phyloP scores from a whole-genome alignment of 148 eudicot species.

The Chenopodium berlandieri region DNA sequence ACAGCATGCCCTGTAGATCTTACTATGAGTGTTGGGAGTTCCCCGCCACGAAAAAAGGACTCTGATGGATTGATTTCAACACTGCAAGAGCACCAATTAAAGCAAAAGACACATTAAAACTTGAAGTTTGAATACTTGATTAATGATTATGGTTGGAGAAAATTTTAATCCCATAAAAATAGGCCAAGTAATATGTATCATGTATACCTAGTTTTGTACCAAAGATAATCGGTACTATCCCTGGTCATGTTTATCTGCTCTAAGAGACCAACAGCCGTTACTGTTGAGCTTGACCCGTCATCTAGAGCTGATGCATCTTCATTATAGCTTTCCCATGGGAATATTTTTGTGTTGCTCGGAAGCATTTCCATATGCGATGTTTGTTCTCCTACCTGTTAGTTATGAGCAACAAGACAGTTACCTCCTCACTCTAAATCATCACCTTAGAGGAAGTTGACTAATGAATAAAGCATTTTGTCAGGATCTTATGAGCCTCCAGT shows the following conservation, averaged over 20 bases:
- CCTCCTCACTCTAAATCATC: background rate
- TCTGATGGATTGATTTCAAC: constrained; percentile 71
- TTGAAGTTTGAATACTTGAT: background rate
- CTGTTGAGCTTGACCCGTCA: constrained; percentile 46
- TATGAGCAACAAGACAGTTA: constrained; percentile 9
- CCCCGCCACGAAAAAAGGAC: constrained; percentile 66
- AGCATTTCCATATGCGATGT: constrained; percentile 76
- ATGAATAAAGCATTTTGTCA: constrained; percentile 12
- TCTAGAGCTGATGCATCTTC: constrained; percentile 65
- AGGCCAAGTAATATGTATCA: background rate
- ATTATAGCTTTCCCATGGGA: constrained; percentile 75
- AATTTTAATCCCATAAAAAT: background rate
- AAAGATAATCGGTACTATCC: constrained; percentile 84
- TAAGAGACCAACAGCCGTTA: constrained; percentile 64
- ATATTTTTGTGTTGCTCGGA: constrained; percentile 47
- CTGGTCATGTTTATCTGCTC: constrained; percentile 94
- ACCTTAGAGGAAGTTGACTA: background rate
- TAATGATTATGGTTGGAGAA: background rate
- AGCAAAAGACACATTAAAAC: background rate
- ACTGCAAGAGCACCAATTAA: constrained; percentile 35
- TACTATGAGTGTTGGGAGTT: constrained; percentile 70
- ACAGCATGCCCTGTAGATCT: constrained; percentile 80
- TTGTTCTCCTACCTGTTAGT: constrained; percentile 81
- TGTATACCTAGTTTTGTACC: constrained; percentile 90
- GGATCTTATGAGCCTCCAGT: background rate